These are phyloP conservation scores for Rubroboletus pulcherrimus DNA, from an alignment of 768 basidiomycete species.

Conservation along the genomic window DNA sequence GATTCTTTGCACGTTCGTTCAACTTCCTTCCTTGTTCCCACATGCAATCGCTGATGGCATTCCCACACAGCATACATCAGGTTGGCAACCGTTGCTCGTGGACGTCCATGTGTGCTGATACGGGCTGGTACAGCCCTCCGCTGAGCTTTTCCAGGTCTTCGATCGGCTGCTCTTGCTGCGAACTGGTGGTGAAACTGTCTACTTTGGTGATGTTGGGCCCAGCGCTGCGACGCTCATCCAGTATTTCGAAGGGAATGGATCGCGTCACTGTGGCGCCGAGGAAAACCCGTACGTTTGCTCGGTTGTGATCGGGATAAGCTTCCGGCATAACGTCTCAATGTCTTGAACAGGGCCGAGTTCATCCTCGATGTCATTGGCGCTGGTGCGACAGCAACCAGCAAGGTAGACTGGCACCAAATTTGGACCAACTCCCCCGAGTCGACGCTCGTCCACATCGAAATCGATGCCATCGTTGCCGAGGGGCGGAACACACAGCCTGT, in stretches of 20 bases:
- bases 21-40: not conserved
- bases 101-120: not conserved
- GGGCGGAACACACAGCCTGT: slow-evolving; percentile 42
- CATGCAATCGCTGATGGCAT: not conserved
- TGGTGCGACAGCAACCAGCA: slow-evolving; percentile 56
- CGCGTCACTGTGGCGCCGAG: slow-evolving; percentile 51
- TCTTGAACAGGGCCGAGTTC: slow-evolving; percentile 46
- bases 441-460: slow-evolving; percentile 32
- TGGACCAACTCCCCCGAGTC: slow-evolving; percentile 55
- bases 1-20: slow-evolving; percentile 81
- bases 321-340: slow-evolving; percentile 35
- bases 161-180: slow-evolving; percentile 74
- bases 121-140: slow-evolving; percentile 54
- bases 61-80: slow-evolving; percentile 39
- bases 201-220: slow-evolving; percentile 66
- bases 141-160: slow-evolving; percentile 78
- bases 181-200: slow-evolving; percentile 69
- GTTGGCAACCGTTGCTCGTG: not conserved
- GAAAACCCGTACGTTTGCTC: slow-evolving; percentile 60
- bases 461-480: slow-evolving; percentile 46
- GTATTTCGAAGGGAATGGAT: slow-evolving; percentile 77
- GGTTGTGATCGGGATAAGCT: slow-evolving; percentile 39
- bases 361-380: slow-evolving; percentile 75
- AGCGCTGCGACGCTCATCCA: slow-evolving; percentile 58
- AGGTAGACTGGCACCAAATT: slow-evolving; percentile 56